Base-by-base conservation (phyloP, 2,329 filamentous ascomycete genomes). In the Claviceps humidiphila region DNA sequence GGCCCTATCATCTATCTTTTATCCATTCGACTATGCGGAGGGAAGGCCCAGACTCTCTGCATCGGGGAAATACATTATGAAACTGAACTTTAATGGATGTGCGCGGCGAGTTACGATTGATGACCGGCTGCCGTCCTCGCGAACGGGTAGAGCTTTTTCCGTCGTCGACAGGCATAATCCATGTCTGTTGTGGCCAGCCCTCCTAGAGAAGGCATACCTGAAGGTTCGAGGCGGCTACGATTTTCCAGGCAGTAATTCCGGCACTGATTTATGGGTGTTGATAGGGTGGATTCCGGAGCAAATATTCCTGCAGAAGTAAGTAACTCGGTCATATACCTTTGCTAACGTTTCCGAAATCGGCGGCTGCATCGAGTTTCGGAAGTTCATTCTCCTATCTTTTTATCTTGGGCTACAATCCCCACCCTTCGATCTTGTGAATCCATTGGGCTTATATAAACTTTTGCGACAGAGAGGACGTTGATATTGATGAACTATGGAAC, bases 251-350 rank as follows among this genome's bases (percentile, higher is more conserved):
- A 97, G 93, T 62, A 97, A 97, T 65, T 97, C 91, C 1, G 90
- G 89, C 11, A 97, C 91, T 2, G 93, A 98, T 67, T 71, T 98
- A 4, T 95, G 88, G 81, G 85, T 94, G 1, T 69, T 98, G 51
- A 95, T 87, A 0, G 91, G 93, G 34, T 98, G 93, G 93, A 89
- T 98, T 49, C 93, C 93, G 0, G 90, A 98, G 68, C 93, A 98
- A 65, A 73, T 97, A 1, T 95, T 95, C 60, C 73, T 97, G 1
- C 89, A 95, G 62, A 83, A 77, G 80, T 81, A 67, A n/a, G 49
- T 34, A 3, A 22, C 11, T 7, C 6, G 13, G 6, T 40, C 41
- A 17, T 17, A 4, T 13, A 11, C 9, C 30, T n/a, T 50, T 44
- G 8, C 41, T 20, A 22, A 22, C 17, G 3, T 20, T 34, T 34